Base-by-base conservation (phyloP, 2,329 filamentous ascomycete genomes). In the Phaeosphaeria sp. region DNA sequence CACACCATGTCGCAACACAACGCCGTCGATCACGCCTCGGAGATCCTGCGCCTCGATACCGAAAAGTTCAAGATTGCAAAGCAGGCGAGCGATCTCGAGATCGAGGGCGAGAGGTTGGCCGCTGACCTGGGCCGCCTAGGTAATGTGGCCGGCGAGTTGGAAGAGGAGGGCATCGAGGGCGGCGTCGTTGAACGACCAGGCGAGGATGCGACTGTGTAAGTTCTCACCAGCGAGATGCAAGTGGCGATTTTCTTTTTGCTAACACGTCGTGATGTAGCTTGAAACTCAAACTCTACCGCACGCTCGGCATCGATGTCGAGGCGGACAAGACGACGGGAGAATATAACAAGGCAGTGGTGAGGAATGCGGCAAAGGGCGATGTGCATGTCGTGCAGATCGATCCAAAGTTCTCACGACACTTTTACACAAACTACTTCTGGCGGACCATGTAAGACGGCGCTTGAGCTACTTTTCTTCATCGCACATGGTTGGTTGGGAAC, bases 351-450 rank as follows among this genome's bases (percentile, higher is more conserved):
- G 94, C 93, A 1, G 86, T 97, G 18, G 89, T 98, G 65, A 83
- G 92, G 61, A 97, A 96, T 74, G 89, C 89, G 59, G 85, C 87
- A 64, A 94, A 93, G 81, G 93, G 93, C 9, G 93, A 98, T 75
- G 92, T 98, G 51, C 92, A 97, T 75, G 91, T 98, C 50, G 89
- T 99, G 59, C 96, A 96, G 72, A 89, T 99, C 76, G 93, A 98
- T 70, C 89, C 90, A 69, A 96, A 95, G 80, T 93, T 97, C 76
- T 94, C 91, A 57, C 85, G 89, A 61, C 94, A 90, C 76, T 97
- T 96, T 73, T 97, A 97, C 72, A 92, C 93, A 21, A 96, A 97
- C 71, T 96, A 96, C 76, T 96, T 98, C 73, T 99, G 95, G 95
- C 85, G 92, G 71, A 94, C 89, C 27, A 83, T 97, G 76, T 96